Percentiles rank a stretch among this genome's conserved stretches.
phyloP scores from a whole-genome alignment of 805 yeast species.

The Cyberlindnera galapagoensis region DNA sequence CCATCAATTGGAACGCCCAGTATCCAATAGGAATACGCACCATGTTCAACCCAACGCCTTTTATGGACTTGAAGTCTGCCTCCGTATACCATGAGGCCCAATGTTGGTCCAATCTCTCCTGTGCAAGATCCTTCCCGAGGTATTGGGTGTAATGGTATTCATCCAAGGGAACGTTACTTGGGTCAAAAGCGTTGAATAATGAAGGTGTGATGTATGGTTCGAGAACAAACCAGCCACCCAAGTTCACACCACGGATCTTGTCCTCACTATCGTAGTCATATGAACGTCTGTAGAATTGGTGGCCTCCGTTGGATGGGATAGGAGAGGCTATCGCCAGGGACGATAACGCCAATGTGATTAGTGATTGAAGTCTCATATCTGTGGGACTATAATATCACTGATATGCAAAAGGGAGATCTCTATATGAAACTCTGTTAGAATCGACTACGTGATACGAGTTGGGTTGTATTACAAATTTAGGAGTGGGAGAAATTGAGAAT shows the following conservation, averaged over 20 bases:
- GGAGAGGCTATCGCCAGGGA: constrained; percentile 15
- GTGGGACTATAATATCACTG: too few species aligned
- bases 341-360: neutral
- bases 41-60: constrained; percentile 61
- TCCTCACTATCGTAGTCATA: constrained; percentile 17
- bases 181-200: constrained; percentile 47
- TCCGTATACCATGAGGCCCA: constrained; percentile 79
- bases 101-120: constrained; percentile 49
- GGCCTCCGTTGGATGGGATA: constrained; percentile 23
- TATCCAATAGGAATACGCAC: constrained; percentile 92
- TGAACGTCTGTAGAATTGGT: constrained; percentile 19
- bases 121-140: constrained; percentile 58
- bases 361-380: neutral
- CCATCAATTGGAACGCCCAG: constrained; percentile 73
- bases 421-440: too few species aligned
- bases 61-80: constrained; percentile 57
- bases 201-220: constrained; percentile 87
- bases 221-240: constrained; percentile 88
- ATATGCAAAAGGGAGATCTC: too few species aligned
- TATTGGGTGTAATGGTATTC: constrained; percentile 63
- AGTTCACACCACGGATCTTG: constrained; percentile 55
- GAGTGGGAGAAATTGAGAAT: too few species aligned
- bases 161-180: constrained; percentile 59
- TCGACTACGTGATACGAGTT: too few species aligned
- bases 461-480: too few species aligned